Evolutionary conservation across 768 basidiomycete genomes (phyloP).

Genomic region (Lactarius hatsudake): DNA sequence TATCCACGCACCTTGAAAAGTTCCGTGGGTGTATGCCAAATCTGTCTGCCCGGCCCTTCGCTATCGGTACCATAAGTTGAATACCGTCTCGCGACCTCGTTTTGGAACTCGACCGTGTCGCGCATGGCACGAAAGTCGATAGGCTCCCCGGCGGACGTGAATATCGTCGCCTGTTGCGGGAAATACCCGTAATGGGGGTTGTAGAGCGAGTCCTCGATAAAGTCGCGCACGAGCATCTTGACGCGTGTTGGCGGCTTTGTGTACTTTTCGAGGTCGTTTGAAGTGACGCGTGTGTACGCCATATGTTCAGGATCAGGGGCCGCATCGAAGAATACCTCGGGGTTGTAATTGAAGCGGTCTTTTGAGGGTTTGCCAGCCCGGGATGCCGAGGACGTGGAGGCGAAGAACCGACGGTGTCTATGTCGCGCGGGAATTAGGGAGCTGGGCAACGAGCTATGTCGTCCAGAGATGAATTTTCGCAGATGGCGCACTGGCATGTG

Average conservation of each 20-base stretch:
- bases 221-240: constrained; percentile 94
- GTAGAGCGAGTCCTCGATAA: constrained; percentile 94
- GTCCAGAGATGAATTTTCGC: constrained; percentile 16
- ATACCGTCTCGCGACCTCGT: constrained; percentile 75
- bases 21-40: constrained; percentile 99
- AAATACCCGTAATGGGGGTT: constrained; percentile 99
- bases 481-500: constrained; percentile 23
- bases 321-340: constrained; percentile 52
- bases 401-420: constrained; percentile 3
- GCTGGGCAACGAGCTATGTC: constrained; percentile 1
- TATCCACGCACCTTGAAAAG: constrained; percentile 78
- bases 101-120: constrained; percentile 75
- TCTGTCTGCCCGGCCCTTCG: constrained; percentile 76
- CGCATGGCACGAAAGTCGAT: constrained; percentile 70
- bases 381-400: constrained; percentile 8
- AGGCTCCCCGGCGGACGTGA: constrained; percentile 56
- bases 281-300: constrained; percentile 59
- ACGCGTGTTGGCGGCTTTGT: constrained; percentile 70
- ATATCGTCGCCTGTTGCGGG: constrained; percentile 87
- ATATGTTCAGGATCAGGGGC: constrained; percentile 45
- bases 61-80: constrained; percentile 61
- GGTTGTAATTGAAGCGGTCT: constrained; percentile 82
- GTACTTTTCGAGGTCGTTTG: constrained; percentile 60
- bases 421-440: neutral
- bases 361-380: constrained; percentile 15